These are phyloP conservation scores for Triangularia setosa DNA, from an alignment of 2,329 filamentous ascomycete species.

Conservation along the genomic window DNA sequence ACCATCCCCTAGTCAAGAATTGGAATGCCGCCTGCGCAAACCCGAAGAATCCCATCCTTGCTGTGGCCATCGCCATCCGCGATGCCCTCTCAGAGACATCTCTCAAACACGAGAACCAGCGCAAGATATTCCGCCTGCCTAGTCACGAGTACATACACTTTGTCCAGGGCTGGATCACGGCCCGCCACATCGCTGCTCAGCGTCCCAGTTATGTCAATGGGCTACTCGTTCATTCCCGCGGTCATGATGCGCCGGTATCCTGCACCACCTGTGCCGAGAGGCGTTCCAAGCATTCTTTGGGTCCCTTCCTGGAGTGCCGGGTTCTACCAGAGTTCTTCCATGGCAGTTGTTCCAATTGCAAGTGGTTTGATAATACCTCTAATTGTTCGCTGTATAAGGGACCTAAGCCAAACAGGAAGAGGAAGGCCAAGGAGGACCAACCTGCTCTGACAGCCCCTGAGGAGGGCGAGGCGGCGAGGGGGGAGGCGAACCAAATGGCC, in stretches of 20 bases:
- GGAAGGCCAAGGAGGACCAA: conserved; percentile 25
- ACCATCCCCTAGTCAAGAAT: conserved; percentile 22
- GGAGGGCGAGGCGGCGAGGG: background rate
- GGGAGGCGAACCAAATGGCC: background rate
- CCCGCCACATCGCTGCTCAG: conserved; percentile 28
- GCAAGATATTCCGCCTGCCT: conserved; percentile 23
- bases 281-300: conserved; percentile 26
- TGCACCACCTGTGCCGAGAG: conserved; percentile 25
- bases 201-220: conserved; percentile 30
- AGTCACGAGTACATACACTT: conserved; percentile 27
- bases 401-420: conserved; percentile 28
- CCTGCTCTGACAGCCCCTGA: background rate
- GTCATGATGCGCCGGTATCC: conserved; percentile 21
- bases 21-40: conserved; percentile 27
- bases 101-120: conserved; percentile 27
- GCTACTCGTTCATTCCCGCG: conserved; percentile 29
- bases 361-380: conserved; percentile 30
- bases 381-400: conserved; percentile 28
- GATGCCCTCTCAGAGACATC: conserved; percentile 23
- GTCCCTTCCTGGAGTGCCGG: conserved; percentile 27
- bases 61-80: conserved; percentile 23
- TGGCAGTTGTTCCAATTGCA: conserved; percentile 30
- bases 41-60: conserved; percentile 14
- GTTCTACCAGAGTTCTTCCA: conserved; percentile 24
- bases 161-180: conserved; percentile 30